Base-by-base conservation (phyloP, 768 basidiomycete species). In the Leccinellum rugosiceps region DNA sequence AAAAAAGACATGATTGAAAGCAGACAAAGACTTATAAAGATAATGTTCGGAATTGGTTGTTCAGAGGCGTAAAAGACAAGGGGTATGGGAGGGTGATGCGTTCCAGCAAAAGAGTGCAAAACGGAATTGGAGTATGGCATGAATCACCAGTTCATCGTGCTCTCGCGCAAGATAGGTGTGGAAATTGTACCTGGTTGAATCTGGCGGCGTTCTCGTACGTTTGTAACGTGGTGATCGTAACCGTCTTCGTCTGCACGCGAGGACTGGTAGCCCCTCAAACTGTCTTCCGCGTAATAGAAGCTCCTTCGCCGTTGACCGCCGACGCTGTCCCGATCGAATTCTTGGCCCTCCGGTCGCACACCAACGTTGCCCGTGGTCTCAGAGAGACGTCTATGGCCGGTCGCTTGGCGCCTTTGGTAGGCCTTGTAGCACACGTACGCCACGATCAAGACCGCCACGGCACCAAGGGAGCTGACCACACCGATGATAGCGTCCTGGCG, bases 401-500 rank as follows among this genome's bases (percentile, higher is more conserved):
- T 76, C 68, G 86, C 87, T 49, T 81, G 81, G 43, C 83, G 83
- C 55, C 84, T 78, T 74, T 87, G 85, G 70, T 85, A 75, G 5
- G 86, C 82, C 54, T 87, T 82, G 67, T 83, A 86, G 44, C 84
- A 78, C 64, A 95, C 86, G 76, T 84, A 89, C 15, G 78, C 79
- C 30, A 93, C 78, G 34, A 90, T 84, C 43, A 91, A 65, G 44
- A 93, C 68, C 1, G 91, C 86, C 54, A 94, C 80, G 5, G 82
- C 89, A 13, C 93, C 93, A 19, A 96, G 80, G 3, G 88, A 85
- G 41, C 82, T 85, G 60, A 93, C 90, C 4, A 96, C 92, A 21
- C 94, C 94, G 59, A 97, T 94, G 68, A 96, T 94, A 25, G 91
- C 91, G 62, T 95, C 85, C 66, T 89, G 82, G 13, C 92, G 80